Conservation (phyloP, 2,329 filamentous ascomycete genomes). For the Eutypa lata region DNA sequence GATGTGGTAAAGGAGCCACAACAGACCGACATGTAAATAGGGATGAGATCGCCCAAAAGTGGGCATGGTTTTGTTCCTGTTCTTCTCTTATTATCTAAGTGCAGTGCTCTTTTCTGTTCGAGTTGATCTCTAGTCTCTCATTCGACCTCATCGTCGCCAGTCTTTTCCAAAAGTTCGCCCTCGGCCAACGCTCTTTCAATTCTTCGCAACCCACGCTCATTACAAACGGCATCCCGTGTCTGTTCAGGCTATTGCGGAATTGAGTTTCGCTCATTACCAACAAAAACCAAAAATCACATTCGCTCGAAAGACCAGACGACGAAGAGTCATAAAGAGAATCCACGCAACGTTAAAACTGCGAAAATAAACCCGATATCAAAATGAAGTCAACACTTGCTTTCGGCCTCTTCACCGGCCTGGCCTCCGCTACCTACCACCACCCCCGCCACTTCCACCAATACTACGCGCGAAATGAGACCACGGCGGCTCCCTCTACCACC, state of each 20-base stretch:
- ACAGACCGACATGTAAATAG: conserved; percentile 18
- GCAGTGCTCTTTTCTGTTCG: conserved; percentile 25
- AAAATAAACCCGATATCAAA: conserved; percentile 13
- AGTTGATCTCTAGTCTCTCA: conserved; percentile 31
- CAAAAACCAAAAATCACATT: conserved; percentile 27
- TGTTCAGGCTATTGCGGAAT: conserved; percentile 31
- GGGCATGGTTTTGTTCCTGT: conserved; percentile 18
- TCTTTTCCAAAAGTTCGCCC: conserved; percentile 25
- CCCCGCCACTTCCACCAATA: conserved; percentile 28
- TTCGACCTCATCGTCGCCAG: conserved; percentile 28
- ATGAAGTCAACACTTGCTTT: conserved; percentile 33
- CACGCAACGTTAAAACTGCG: too few species aligned
- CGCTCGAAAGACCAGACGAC: conserved; percentile 24
- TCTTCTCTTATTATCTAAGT: conserved; percentile 14
- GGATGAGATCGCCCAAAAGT: conserved; percentile 12
- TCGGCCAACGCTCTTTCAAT: conserved; percentile 22
- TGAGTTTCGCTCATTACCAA: conserved; percentile 32
- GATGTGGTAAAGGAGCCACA: neutral
- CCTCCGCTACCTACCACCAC: conserved; percentile 28
- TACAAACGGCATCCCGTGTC: too few species aligned
- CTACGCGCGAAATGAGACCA: conserved; percentile 25
- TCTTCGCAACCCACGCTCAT: conserved; percentile 19
- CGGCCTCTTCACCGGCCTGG: conserved; percentile 29
- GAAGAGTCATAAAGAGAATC: conserved; percentile 25
- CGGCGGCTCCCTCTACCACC: conserved; percentile 22